phyloP scores from a whole-genome alignment of 2,329 filamentous ascomycete species.

The Fusarium redolens region DNA sequence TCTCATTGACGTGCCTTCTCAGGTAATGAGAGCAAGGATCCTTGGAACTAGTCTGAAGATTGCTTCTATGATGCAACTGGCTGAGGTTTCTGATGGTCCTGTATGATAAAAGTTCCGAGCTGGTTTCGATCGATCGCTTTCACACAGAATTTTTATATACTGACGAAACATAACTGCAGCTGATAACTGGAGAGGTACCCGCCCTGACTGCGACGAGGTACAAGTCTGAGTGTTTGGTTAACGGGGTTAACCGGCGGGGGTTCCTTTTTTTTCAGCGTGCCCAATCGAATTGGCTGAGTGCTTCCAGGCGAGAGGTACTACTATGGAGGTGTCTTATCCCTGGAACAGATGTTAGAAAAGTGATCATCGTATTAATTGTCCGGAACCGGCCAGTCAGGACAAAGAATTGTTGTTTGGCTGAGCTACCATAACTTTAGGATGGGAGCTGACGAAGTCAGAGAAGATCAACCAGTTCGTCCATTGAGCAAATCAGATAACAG shows the following conservation, averaged over 20 bases:
- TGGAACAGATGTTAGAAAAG: conserved; percentile 24
- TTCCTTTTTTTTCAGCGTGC: not conserved
- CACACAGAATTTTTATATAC: not conserved
- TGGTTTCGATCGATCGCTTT: conserved; percentile 9
- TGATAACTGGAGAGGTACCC: not conserved
- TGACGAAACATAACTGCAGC: conserved; percentile 1
- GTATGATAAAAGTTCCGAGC: not conserved
- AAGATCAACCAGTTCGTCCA: conserved; percentile 1
- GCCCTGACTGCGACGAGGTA: not conserved
- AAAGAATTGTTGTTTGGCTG: conserved; percentile 15
- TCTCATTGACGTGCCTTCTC: conserved; percentile 4
- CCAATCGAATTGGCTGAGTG: conserved; percentile 27
- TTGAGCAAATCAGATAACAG: not conserved
- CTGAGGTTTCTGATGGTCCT: not conserved
- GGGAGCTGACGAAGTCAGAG: conserved; percentile 17
- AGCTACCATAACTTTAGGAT: conserved; percentile 17
- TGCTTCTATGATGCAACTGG: conserved; percentile 2
- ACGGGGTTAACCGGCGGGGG: conserved; percentile 32
- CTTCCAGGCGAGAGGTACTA: conserved; percentile 5
- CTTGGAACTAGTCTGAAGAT: not conserved
- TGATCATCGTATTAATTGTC: conserved; percentile 23
- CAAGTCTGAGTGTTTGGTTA: conserved; percentile 2
- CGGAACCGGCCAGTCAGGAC: conserved; percentile 34
- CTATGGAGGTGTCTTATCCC: not conserved
- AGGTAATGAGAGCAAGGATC: conserved; percentile 9